Evolutionary conservation across 108 stramenopile genomes (phyloP), one percentile per base, ranked within the genome.

Genomic region (Nitzschia inconspicua): DNA sequence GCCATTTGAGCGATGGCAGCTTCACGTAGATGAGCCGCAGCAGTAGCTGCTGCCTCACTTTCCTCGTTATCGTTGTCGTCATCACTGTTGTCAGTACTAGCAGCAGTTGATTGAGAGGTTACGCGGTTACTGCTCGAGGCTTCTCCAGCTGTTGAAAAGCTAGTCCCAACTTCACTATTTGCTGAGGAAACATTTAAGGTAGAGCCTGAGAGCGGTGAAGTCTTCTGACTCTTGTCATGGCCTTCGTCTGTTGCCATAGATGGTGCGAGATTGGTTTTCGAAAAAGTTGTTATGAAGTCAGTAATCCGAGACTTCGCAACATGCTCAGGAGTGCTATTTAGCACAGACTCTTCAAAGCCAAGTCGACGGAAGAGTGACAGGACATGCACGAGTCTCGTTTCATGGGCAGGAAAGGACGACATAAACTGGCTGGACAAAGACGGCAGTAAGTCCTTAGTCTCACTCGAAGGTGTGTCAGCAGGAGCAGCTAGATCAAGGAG

Each of bases 1-100:
- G 80, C 76, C 92, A 93, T 93, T 60, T 93, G 92, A 10, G 81
- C 85, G 14, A 93, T 84, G 10, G 92, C 92, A 44, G 81, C 90
- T 55, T 92, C 90, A 19, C 85, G 68, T 8, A 88, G 63, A 39
- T 89, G 83, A 9, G 78, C 77, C 4, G 70, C 77, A 34, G 78
- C 90, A 10, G 66, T 72, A 31, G 56, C 70, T 46, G 53, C 70
- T 27, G 72, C 80, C 43, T 82, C 85, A 53, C 56, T 77, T 61
- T 77, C 80, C 43, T 75, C 84, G n/a, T n/a, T n/a, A 20, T 84
- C 88, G 27, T 72, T 43, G 3, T 65, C 67, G 16, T 67, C 67
- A 23, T 76, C 68, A 8, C 53, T 66, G 34, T 60, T 68, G 11
- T 75, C 57, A n/a, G n/a, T n/a, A 50, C 57, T 66, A 4, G 16